Percentiles rank a stretch among this genome's conserved stretches.
These are phyloP conservation scores for Epichloe sp. DNA, from an alignment of 2,329 filamentous ascomycete genomes.

Conservation along the genomic window DNA sequence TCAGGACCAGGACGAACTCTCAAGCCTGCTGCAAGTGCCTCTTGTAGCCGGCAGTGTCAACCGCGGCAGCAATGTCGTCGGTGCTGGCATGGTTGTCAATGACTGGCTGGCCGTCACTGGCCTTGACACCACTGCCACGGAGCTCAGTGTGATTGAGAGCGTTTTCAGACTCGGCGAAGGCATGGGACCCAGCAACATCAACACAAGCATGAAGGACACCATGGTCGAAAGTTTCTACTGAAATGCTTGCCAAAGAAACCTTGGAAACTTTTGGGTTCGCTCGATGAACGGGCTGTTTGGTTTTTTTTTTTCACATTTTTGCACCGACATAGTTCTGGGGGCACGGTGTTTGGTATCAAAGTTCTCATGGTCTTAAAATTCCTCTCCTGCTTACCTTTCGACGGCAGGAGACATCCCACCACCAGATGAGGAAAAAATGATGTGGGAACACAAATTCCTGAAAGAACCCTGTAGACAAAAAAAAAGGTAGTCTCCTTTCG, in stretches of 20 bases:
- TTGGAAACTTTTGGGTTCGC: slow-evolving; percentile 5
- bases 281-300: not conserved
- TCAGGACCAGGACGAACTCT: slow-evolving; percentile 96
- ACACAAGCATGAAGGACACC: slow-evolving; percentile 82
- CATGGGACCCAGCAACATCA: slow-evolving; percentile 62
- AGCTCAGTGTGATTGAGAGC: slow-evolving; percentile 89
- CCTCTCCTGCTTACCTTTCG: not conserved
- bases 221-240: slow-evolving; percentile 99
- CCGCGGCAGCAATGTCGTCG: slow-evolving; percentile 85
- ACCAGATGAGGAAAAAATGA: not conserved
- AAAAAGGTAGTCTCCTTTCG: not conserved
- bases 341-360: slow-evolving; percentile 6
- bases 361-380: not conserved
- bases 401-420: slow-evolving; percentile 1
- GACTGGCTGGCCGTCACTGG: slow-evolving; percentile 95
- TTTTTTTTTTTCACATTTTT: not conserved
- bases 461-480: not conserved
- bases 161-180: slow-evolving; percentile 93
- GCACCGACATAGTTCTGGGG: not conserved
- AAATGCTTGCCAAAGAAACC: slow-evolving; percentile 11
- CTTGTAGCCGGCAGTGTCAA: slow-evolving; percentile 92
- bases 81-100: slow-evolving; percentile 49
- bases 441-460: not conserved
- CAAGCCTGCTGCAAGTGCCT: slow-evolving; percentile 83
- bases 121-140: slow-evolving; percentile 90